These are phyloP conservation scores for Colletotrichum neosansevieriae DNA, from an alignment of 2,329 filamentous ascomycete genomes.

Conservation along the genomic window DNA sequence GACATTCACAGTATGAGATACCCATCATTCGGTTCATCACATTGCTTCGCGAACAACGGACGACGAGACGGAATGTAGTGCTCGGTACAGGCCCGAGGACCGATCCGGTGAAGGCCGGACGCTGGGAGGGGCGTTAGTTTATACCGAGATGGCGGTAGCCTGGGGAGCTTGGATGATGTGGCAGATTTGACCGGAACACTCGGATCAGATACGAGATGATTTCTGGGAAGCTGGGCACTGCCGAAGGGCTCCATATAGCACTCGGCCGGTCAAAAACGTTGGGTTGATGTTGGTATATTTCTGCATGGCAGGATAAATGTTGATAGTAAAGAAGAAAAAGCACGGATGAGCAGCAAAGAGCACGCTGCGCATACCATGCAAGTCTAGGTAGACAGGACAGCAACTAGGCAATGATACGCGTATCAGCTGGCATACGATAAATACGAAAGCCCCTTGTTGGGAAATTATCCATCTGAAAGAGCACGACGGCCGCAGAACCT, in stretches of 20 bases:
- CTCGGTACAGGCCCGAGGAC: conserved; percentile 14
- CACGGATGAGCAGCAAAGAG: conserved; percentile 9
- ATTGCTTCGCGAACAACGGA: conserved; percentile 35
- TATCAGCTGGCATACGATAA: conserved; percentile 25
- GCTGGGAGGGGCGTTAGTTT: conserved; percentile 16
- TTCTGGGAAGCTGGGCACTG: conserved; percentile 19
- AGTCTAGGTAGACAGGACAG: conserved; percentile 25
- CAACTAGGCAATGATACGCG: conserved; percentile 32
- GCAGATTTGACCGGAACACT: conserved; percentile 29
- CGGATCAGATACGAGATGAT: conserved; percentile 11
- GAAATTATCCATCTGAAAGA: neutral
- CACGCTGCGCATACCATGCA: conserved; percentile 8
- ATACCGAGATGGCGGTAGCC: conserved; percentile 17
- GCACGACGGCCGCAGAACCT: neutral
- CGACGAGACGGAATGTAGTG: conserved; percentile 3
- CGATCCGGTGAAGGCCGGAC: neutral
- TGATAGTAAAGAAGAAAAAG: conserved; percentile 1
- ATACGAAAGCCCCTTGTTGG: neutral
- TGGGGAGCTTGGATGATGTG: conserved; percentile 3
- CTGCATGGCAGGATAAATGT: conserved; percentile 31
- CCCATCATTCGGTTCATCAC: conserved; percentile 36
- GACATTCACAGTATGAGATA: conserved; percentile 39
- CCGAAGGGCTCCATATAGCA: conserved; percentile 10
- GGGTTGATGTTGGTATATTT: conserved; percentile 20
- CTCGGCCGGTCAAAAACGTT: neutral